These are phyloP conservation scores for Starmerella powellii DNA, from an alignment of 805 yeast genomes.

Conservation along the genomic window DNA sequence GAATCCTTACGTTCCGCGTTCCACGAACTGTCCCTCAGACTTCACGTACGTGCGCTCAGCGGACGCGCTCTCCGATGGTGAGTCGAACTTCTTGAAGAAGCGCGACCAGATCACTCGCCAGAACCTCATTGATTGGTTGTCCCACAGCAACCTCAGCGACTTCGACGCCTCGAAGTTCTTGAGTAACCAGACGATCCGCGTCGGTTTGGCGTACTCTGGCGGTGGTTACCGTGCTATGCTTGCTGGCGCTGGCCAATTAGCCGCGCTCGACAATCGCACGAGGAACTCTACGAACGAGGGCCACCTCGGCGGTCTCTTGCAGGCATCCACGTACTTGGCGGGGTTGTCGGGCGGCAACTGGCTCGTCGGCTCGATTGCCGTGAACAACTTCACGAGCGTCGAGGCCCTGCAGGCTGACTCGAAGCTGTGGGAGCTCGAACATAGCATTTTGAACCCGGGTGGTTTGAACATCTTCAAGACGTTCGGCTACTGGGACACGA, in stretches of 20 bases:
- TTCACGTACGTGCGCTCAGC: slow-evolving; percentile 28
- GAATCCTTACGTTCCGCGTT: slow-evolving; percentile 30
- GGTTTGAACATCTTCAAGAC: slow-evolving; percentile 14
- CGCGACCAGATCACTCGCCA: slow-evolving; percentile 29
- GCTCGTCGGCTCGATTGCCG: slow-evolving; percentile 42
- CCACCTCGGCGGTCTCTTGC: slow-evolving; percentile 43
- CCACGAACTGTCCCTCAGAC: slow-evolving; percentile 31
- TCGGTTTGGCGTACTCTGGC: slow-evolving; percentile 53
- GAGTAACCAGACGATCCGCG: slow-evolving; percentile 23
- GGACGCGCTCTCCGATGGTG: slow-evolving; percentile 24
- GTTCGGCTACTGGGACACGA: slow-evolving; percentile 17
- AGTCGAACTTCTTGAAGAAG: slow-evolving; percentile 25
- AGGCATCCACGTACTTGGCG: slow-evolving; percentile 43
- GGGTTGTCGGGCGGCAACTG: slow-evolving; percentile 69
- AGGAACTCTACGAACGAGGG: slow-evolving; percentile 27
- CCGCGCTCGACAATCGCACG: slow-evolving; percentile 41
- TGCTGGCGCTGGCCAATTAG: slow-evolving; percentile 43
- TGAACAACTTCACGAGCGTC: slow-evolving; percentile 33
- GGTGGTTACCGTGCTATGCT: slow-evolving; percentile 74
- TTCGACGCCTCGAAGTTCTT: slow-evolving; percentile 35
- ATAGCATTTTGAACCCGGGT: slow-evolving; percentile 23
- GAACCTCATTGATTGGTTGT: slow-evolving; percentile 35
- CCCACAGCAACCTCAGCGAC: slow-evolving; percentile 36
- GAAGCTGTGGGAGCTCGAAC: slow-evolving; percentile 27
- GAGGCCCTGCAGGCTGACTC: slow-evolving; percentile 21